Evolutionary conservation across 345 rosid species (phyloP), one percentile per base, ranked within the genome.

Genomic region (Brassica rapa): DNA sequence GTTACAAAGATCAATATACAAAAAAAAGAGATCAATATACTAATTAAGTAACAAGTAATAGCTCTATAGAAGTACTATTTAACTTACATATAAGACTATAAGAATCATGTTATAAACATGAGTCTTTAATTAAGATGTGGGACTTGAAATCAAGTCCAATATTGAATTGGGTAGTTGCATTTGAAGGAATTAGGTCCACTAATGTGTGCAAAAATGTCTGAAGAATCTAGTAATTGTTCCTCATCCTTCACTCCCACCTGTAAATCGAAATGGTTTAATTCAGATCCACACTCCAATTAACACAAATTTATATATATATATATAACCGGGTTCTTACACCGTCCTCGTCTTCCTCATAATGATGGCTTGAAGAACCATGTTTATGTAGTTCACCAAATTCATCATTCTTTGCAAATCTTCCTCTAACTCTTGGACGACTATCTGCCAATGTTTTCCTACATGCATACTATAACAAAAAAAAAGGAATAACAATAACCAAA

Each of bases 361-460:
- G 95, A 72, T 85, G 96, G 62, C 81, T 84, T 79, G 91, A 81
- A 68, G 84, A 81, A 69, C 78, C 79, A 62, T 83, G 83, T 70
- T 88, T 84, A 8, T 63, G 79, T 64, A 70, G 84, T 37, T 92
- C 95, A 62, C 90, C 87, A 23, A 86, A 89, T 3, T 92, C 97
- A 59, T 94, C 93, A 46, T 92, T 94, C 84, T 88, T 95, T 0
- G 99, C 99, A 71, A 95, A 95, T 79, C 99, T 86, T 82, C 99
- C 98, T 74, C 97, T 83, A 0, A 95, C 97, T 79, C 98, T 84
- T 14, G 98, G 99, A 59, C 97, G 81, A 83, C 97, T 95, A 72
- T 95, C 97, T 32, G 98, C 99, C 51, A 95, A 84, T 41, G 92
- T 90, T 83, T 95, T 95, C 69, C 98, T 85, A 84, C 99, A 95